A percentile compares a stretch with the other conserved stretches of the same genome.
Evolutionary conservation across 148 eudicot genomes (phyloP).

Genomic region (Spergularia marina): DNA sequence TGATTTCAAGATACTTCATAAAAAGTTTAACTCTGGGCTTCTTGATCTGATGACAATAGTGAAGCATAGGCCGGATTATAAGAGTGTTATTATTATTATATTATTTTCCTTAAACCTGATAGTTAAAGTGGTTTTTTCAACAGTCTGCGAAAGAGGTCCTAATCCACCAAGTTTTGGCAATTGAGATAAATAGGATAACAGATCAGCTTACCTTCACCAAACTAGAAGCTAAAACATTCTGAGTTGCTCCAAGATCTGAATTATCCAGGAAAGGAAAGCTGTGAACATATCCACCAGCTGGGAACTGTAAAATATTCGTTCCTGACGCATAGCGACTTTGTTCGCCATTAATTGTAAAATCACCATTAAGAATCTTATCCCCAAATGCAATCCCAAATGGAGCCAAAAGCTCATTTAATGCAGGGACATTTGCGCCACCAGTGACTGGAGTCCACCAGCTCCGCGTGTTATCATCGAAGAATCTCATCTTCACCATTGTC

Average conservation of each 20-base stretch:
- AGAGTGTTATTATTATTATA: no score
- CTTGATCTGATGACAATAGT: no score
- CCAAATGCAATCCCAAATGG: conserved; percentile 96
- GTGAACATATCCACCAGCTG: conserved; percentile 87
- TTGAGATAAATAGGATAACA: background rate
- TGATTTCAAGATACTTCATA: background rate
- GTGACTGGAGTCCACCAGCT: conserved; percentile 99
- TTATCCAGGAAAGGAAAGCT: conserved; percentile 86
- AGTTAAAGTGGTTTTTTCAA: background rate
- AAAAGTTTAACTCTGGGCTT: no score
- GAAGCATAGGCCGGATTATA: no score
- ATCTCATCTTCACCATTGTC: conserved; percentile 91
- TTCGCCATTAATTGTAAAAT: conserved; percentile 76
- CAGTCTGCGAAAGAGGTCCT: background rate
- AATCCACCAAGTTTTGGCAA: background rate
- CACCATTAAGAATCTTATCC: conserved; percentile 92
- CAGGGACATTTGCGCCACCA: conserved; percentile 95
- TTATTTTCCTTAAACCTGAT: no score
- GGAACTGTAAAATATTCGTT: conserved; percentile 79
- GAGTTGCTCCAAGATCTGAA: conserved; percentile 79
- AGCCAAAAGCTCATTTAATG: conserved; percentile 91
- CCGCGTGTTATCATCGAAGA: conserved; percentile 95
- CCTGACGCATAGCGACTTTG: conserved; percentile 95
- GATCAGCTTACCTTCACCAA: conserved; percentile 55
- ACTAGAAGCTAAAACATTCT: conserved; percentile 57